Evolutionary conservation across 495 filamentous ascomycete species (phyloP).

Genomic region (Penicillium angulare): DNA sequence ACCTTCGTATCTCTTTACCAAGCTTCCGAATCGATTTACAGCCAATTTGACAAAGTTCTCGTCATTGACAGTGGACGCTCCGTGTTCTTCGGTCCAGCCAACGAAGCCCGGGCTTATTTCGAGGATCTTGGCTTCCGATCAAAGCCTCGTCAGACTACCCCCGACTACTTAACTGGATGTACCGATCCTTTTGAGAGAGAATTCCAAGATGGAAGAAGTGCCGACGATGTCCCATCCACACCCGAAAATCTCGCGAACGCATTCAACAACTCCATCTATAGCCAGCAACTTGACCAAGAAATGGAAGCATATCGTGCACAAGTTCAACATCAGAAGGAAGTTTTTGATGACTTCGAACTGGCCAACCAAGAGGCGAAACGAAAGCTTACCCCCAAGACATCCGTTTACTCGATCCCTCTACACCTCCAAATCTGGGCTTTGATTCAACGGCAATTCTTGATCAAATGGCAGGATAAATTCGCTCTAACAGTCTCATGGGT

Average conservation of each 20-base stretch:
- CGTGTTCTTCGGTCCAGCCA: slow-evolving; percentile 75
- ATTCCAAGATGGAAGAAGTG: slow-evolving; percentile 62
- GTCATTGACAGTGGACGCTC: slow-evolving; percentile 77
- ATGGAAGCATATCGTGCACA: slow-evolving; percentile 64
- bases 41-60: slow-evolving; percentile 82
- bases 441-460: slow-evolving; percentile 77
- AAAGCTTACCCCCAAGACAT: slow-evolving; percentile 60
- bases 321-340: slow-evolving; percentile 59
- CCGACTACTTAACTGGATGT: slow-evolving; percentile 81
- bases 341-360: slow-evolving; percentile 71
- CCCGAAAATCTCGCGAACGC: slow-evolving; percentile 63
- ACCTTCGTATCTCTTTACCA: slow-evolving; percentile 84
- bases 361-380: slow-evolving; percentile 77
- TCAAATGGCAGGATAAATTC: slow-evolving; percentile 84
- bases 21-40: slow-evolving; percentile 80
- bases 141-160: slow-evolving; percentile 78
- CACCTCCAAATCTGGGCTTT: slow-evolving; percentile 77
- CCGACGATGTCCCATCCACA: slow-evolving; percentile 62
- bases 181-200: slow-evolving; percentile 82
- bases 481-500: slow-evolving; percentile 72
- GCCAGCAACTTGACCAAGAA: slow-evolving; percentile 56
- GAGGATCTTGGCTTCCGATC: slow-evolving; percentile 76
- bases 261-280: slow-evolving; percentile 62
- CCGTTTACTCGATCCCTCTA: slow-evolving; percentile 79
- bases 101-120: slow-evolving; percentile 73